Percentiles rank a stretch among this genome's conserved stretches.
Conservation (phyloP, 2,329 filamentous ascomycete species). For the Huntiella decipiens region DNA sequence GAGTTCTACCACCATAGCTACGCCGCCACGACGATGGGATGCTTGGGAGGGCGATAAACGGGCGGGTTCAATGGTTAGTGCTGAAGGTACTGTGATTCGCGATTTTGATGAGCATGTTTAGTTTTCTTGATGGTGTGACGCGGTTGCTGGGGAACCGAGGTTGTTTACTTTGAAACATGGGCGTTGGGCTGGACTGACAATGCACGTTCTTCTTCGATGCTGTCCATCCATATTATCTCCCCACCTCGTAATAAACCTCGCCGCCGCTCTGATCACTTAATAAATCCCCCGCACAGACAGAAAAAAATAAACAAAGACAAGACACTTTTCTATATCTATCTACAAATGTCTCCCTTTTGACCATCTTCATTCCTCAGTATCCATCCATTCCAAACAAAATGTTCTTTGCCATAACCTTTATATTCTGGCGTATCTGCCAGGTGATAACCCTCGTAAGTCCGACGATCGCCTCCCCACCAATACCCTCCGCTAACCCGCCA, state of each 20-base stretch:
- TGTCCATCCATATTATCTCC: too few relatives aligned
- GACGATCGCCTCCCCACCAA: conserved; percentile 5
- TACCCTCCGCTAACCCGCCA: conserved; percentile 16
- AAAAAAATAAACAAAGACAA: too few relatives aligned
- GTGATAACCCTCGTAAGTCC: conserved; percentile 41
- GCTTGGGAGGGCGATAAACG: conserved; percentile 2
- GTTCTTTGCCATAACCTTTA: conserved; percentile 44
- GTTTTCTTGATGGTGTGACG: conserved; percentile 12
- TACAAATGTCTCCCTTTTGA: too few relatives aligned
- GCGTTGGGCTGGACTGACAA: too few relatives aligned
- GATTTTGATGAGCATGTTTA: conserved; percentile 18
- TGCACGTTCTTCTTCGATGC: too few relatives aligned
- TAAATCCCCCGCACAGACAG: too few relatives aligned
- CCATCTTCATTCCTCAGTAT: not conserved
- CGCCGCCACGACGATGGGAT: conserved; percentile 9
- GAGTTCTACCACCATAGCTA: too few relatives aligned
- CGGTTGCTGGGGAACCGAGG: not conserved
- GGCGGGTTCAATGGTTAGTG: conserved; percentile 14
- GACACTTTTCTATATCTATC: too few relatives aligned
- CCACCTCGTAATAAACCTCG: not conserved
- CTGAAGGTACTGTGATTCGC: conserved; percentile 17
- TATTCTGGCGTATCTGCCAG: conserved; percentile 41
- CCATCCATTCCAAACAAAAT: conserved; percentile 22
- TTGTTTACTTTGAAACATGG: not conserved
- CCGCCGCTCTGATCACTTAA: not conserved